Evolutionary conservation across 192 early-diverging fungal genomes (phyloP).

Genomic region (Pilaira anomala): DNA sequence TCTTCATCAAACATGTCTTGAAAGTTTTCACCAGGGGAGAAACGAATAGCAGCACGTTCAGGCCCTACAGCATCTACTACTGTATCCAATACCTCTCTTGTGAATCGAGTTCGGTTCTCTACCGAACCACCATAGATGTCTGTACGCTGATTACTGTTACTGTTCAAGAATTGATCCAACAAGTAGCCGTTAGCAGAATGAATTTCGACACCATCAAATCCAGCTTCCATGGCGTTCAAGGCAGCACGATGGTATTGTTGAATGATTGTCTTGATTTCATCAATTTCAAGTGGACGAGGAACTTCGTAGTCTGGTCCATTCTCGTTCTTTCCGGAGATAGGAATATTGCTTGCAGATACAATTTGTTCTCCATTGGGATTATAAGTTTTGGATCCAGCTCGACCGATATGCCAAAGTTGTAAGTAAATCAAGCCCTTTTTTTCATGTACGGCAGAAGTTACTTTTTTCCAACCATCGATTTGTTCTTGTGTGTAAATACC

Average conservation of each 20-base stretch:
- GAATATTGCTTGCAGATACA: conserved; percentile 25
- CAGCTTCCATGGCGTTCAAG: conserved; percentile 68
- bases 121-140: conserved; percentile 32
- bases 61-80: conserved; percentile 24
- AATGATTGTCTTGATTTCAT: conserved; percentile 15
- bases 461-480: conserved; percentile 46
- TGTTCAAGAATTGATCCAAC: conserved; percentile 74
- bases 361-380: neutral
- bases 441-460: conserved; percentile 53
- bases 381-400: conserved; percentile 1
- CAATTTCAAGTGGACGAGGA: conserved; percentile 17
- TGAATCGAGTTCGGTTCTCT: conserved; percentile 31
- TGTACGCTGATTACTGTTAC: conserved; percentile 78
- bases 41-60: conserved; percentile 34
- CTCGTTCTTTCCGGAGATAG: conserved; percentile 11
- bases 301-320: conserved; percentile 5
- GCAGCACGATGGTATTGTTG: conserved; percentile 45
- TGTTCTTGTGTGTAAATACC: conserved; percentile 43
- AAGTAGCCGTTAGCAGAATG: conserved; percentile 92
- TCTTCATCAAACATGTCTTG: conserved; percentile 36
- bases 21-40: conserved; percentile 25
- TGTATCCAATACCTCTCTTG: conserved; percentile 30
- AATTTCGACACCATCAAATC: conserved; percentile 87
- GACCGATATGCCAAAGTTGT: conserved; percentile 50
- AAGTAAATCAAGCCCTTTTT: conserved; percentile 51